These are phyloP conservation scores for Tricholoma sp. DNA, from an alignment of 768 basidiomycete species.

Conservation along the genomic window DNA sequence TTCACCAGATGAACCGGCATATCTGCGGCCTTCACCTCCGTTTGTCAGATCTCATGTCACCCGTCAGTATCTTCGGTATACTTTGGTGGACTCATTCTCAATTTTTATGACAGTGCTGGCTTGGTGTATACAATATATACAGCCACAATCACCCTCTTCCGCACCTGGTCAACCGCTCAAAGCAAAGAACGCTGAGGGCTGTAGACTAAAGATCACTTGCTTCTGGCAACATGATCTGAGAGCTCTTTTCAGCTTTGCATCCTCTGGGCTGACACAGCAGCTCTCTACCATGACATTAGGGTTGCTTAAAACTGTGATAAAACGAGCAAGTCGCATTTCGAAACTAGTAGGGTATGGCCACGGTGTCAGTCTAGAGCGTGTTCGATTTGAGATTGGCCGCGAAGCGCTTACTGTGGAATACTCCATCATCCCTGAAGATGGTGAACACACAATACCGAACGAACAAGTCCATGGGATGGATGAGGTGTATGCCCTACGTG, in stretches of 20 bases:
- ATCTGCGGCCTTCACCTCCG: conserved; percentile 87
- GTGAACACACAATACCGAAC: conserved; percentile 33
- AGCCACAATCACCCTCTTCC: conserved; percentile 27
- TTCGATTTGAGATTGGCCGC: conserved; percentile 76
- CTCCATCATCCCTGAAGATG: conserved; percentile 73
- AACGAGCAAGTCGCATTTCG: conserved; percentile 71
- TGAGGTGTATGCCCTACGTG: conserved; percentile 59
- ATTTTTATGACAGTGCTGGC: conserved; percentile 59
- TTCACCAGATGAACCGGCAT: conserved; percentile 85
- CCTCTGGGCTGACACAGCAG: conserved; percentile 66
- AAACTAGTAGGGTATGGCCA: conserved; percentile 74
- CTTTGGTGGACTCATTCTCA: conserved; percentile 4
- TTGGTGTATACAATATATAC: conserved; percentile 84
- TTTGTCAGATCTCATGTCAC: conserved; percentile 86
- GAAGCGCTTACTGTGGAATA: conserved; percentile 83
- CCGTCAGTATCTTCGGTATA: conserved; percentile 32
- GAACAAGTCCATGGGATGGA: conserved; percentile 47
- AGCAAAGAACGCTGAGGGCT: conserved; percentile 28
- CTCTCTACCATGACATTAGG: conserved; percentile 83
- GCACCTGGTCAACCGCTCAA: conserved; percentile 22
- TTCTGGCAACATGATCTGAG: conserved; percentile 96
- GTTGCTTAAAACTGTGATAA: conserved; percentile 74
- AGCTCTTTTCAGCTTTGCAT: conserved; percentile 76
- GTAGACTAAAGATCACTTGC: conserved; percentile 73
- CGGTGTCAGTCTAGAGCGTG: conserved; percentile 74